phyloP scores from a whole-genome alignment of 1,139 yeast genomes.

The Zygoascus sp. region DNA sequence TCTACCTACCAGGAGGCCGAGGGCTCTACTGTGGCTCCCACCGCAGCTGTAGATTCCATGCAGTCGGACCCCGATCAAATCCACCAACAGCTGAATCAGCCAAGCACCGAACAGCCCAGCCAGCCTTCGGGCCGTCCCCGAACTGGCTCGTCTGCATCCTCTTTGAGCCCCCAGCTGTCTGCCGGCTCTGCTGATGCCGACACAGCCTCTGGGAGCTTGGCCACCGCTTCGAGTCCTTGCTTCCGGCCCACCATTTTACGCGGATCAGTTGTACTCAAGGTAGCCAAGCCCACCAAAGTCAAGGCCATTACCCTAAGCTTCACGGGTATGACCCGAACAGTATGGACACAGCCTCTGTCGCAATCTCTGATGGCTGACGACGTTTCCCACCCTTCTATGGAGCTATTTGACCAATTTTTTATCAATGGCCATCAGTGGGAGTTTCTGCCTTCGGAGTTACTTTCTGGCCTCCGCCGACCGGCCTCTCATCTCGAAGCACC shows the following conservation, averaged over 20 bases:
- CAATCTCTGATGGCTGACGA: conserved; percentile 20
- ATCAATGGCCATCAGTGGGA: conserved; percentile 37
- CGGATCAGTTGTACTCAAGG: conserved; percentile 70
- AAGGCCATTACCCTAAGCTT: conserved; percentile 58
- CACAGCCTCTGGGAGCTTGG: conserved; percentile 42
- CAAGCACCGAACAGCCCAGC: not conserved
- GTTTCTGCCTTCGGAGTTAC: conserved; percentile 24
- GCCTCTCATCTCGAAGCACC: conserved; percentile 18
- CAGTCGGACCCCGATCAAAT: not conserved
- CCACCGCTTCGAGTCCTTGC: not conserved
- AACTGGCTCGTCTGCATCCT: not conserved
- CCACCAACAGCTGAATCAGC: not conserved
- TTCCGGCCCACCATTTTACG: conserved; percentile 58
- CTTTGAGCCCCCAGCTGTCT: not conserved
- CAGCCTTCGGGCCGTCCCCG: conserved; percentile 6
- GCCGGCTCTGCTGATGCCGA: conserved; percentile 7
- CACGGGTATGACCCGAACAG: conserved; percentile 68
- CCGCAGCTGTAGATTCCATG: not conserved
- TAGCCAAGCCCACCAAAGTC: conserved; percentile 67
- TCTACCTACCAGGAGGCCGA: conserved; percentile 10
- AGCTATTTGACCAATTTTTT: conserved; percentile 32
- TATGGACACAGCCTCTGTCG: conserved; percentile 56
- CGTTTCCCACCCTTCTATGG: conserved; percentile 26
- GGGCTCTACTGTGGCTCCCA: not conserved
- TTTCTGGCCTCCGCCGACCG: not conserved